Conservation (phyloP, 2,329 filamentous ascomycete genomes). For the Cladophialophora psammophila region DNA sequence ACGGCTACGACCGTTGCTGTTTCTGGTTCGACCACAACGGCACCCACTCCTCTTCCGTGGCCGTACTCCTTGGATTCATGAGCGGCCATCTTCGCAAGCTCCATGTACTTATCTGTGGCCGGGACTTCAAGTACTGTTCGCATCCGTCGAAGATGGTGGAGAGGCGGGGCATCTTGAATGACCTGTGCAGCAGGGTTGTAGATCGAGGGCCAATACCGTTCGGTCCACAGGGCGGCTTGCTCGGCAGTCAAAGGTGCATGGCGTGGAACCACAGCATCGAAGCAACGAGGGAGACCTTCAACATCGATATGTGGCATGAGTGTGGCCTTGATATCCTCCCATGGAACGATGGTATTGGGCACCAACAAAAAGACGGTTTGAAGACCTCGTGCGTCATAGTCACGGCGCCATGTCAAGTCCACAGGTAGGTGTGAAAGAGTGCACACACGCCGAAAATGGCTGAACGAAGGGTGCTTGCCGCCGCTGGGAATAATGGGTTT, state of each 20-base stretch:
- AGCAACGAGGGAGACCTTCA: constrained; percentile 43
- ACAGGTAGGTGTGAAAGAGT: constrained; percentile 37
- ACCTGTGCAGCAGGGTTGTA: constrained; percentile 55
- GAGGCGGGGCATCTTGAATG: constrained; percentile 52
- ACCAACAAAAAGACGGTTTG: constrained; percentile 53
- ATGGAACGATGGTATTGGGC: constrained; percentile 49
- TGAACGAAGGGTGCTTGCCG: constrained; percentile 46
- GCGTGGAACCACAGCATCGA: constrained; percentile 48
- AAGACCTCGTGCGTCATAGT: constrained; percentile 33
- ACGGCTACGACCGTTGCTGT: constrained; percentile 52
- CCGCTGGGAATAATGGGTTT: constrained; percentile 49
- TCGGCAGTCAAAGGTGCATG: constrained; percentile 49
- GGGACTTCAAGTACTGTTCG: constrained; percentile 49
- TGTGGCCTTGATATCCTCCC: constrained; percentile 40
- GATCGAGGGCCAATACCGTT: constrained; percentile 52
- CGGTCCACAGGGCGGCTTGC: constrained; percentile 54
- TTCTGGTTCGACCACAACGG: constrained; percentile 55
- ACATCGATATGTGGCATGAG: constrained; percentile 49
- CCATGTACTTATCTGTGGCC: constrained; percentile 45
- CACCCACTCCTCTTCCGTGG: constrained; percentile 51
- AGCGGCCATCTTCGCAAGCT: constrained; percentile 50
- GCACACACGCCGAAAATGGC: constrained; percentile 41
- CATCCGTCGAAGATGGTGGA: constrained; percentile 46
- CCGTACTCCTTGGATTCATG: constrained; percentile 48
- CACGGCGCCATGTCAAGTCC: constrained; percentile 41